A percentile compares a stretch with the other conserved stretches of the same genome.
phyloP scores from a whole-genome alignment of 73 alveolate genomes.

The Paramecium primaurelia region DNA sequence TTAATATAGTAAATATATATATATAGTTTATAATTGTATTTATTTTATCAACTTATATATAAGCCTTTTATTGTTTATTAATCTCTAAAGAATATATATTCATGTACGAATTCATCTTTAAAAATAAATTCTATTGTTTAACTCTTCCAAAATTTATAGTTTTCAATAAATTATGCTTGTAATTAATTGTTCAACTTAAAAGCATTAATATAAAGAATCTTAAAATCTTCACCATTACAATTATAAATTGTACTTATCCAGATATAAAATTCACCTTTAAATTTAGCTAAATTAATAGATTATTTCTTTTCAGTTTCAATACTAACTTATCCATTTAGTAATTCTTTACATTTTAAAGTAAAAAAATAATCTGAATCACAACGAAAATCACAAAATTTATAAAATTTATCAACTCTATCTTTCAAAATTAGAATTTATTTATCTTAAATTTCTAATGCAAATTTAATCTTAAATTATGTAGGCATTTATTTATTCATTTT shows the following conservation, averaged over 20 bases:
- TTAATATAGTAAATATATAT: constrained; percentile 9
- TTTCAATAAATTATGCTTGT: background rate
- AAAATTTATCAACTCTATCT: background rate
- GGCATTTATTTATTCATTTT: background rate
- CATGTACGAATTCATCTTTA: background rate
- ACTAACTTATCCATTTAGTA: background rate
- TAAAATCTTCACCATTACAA: background rate
- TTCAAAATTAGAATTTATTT: background rate
- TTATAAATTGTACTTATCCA: background rate
- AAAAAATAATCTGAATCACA: background rate
- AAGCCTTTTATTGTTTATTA: background rate
- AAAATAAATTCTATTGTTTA: background rate
- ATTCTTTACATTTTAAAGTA: background rate
- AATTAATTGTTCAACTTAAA: background rate
- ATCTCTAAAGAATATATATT: background rate
- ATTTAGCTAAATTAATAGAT: background rate
- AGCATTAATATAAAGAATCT: background rate
- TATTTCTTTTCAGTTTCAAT: background rate
- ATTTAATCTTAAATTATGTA: background rate
- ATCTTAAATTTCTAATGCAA: background rate
- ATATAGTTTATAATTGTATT: background rate
- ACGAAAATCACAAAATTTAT: background rate
- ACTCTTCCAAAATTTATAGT: background rate
- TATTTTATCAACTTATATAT: background rate
- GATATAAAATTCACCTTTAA: background rate